Conservation (phyloP, 148 eudicot genomes). For the Pharnaceum exiguum region DNA sequence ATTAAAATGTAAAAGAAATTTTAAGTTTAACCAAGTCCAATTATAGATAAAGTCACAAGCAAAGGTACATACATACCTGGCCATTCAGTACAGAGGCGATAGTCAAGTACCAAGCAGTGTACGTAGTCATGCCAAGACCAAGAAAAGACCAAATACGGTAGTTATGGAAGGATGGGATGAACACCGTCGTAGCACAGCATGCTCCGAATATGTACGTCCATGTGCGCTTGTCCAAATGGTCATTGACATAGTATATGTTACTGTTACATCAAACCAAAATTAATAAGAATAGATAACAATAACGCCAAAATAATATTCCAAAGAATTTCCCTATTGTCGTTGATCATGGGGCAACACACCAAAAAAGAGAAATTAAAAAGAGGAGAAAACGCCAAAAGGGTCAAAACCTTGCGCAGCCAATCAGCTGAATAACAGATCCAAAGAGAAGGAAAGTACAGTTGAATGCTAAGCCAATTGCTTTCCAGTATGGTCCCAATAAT, state of each 20-base stretch:
- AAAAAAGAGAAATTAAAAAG: background rate
- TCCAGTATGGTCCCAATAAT: slow-evolving; percentile 87
- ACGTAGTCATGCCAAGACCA: slow-evolving; percentile 96
- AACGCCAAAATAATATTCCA: slow-evolving; percentile 18
- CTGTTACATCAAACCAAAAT: slow-evolving; percentile 22
- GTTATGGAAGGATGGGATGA: slow-evolving; percentile 77
- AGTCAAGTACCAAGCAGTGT: slow-evolving; percentile 93
- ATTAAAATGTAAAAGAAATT: no score
- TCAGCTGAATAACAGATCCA: slow-evolving; percentile 91
- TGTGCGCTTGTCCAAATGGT: slow-evolving; percentile 88
- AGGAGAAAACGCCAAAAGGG: background rate
- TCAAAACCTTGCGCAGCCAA: slow-evolving; percentile 81
- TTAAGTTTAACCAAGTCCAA: no score
- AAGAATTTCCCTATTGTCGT: background rate
- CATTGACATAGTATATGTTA: slow-evolving; percentile 89
- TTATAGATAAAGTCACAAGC: no score
- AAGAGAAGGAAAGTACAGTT: slow-evolving; percentile 76
- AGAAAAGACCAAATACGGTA: slow-evolving; percentile 94
- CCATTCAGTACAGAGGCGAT: slow-evolving; percentile 67
- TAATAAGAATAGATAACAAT: slow-evolving; percentile 2
- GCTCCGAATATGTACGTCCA: slow-evolving; percentile 99
- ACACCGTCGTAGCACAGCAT: slow-evolving; percentile 87
- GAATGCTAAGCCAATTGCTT: slow-evolving; percentile 75
- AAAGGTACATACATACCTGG: no score
- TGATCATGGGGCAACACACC: background rate